Percentiles rank a stretch among this genome's conserved stretches.
phyloP scores from a whole-genome alignment of 805 yeast species.

The Wickerhamiella galacta region DNA sequence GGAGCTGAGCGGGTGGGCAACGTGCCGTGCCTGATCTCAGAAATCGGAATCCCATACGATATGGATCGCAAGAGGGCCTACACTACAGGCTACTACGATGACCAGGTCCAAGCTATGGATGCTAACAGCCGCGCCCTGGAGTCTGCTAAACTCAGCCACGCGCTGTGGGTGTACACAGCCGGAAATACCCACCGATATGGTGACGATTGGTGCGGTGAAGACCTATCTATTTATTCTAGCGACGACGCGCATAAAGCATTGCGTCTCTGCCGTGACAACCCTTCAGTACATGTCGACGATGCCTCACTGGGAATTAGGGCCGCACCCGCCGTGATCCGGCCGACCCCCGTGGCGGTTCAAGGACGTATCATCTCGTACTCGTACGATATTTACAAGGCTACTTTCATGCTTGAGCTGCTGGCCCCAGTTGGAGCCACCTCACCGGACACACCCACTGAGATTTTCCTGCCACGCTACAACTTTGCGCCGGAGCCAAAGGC shows the following conservation, averaged over 20 bases:
- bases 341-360: slow-evolving; percentile 46
- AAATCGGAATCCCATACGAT: slow-evolving; percentile 96
- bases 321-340: slow-evolving; percentile 56
- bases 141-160: slow-evolving; percentile 49
- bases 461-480: slow-evolving; percentile 61
- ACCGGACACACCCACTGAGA: slow-evolving; percentile 22
- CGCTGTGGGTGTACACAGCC: slow-evolving; percentile 75
- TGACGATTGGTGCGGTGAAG: slow-evolving; percentile 87
- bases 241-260: slow-evolving; percentile 14
- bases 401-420: slow-evolving; percentile 34
- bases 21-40: slow-evolving; percentile 69
- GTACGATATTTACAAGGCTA: slow-evolving; percentile 37
- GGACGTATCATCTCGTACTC: slow-evolving; percentile 41
- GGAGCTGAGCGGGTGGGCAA: slow-evolving; percentile 44
- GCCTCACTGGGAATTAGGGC: slow-evolving; percentile 48
- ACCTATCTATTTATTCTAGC: slow-evolving; percentile 68
- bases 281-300: not conserved
- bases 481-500: slow-evolving; percentile 24
- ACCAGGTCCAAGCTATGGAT: slow-evolving; percentile 73
- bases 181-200: slow-evolving; percentile 71
- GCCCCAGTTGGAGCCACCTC: slow-evolving; percentile 9
- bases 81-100: slow-evolving; percentile 42
- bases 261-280: slow-evolving; percentile 3
- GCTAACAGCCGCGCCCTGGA: slow-evolving; percentile 70
- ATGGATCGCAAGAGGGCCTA: slow-evolving; percentile 73